These are phyloP conservation scores for Aureobasidium sp. DNA, from an alignment of 2,329 filamentous ascomycete genomes.

Conservation along the genomic window DNA sequence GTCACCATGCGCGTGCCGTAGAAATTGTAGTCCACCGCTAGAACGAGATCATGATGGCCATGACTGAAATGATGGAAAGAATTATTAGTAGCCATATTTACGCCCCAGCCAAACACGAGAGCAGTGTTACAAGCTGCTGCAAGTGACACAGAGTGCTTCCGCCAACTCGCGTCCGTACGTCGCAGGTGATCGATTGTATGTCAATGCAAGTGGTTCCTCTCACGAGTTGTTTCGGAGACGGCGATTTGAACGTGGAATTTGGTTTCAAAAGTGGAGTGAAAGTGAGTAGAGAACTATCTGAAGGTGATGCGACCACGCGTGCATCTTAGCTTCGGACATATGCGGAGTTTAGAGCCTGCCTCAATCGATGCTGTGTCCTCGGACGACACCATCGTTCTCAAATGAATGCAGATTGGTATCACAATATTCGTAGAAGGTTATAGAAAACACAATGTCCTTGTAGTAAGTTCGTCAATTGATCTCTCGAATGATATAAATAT, in stretches of 20 bases:
- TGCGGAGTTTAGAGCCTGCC: background rate
- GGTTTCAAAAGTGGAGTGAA: background rate
- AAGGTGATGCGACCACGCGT: background rate
- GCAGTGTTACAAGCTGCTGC: background rate
- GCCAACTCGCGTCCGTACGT: no score
- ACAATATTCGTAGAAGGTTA: background rate
- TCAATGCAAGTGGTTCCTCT: no score
- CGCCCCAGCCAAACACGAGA: background rate
- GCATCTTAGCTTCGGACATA: background rate
- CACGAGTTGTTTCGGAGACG: no score
- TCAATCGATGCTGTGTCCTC: no score
- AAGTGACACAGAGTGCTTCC: background rate
- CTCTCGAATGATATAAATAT: background rate
- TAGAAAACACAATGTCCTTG: background rate
- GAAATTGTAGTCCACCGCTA: constrained; percentile 81
- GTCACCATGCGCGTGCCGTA: constrained; percentile 89
- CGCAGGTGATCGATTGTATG: background rate
- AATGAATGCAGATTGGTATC: background rate
- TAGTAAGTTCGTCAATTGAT: background rate
- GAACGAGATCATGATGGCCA: constrained; percentile 71
- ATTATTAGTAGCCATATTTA: constrained; percentile 21
- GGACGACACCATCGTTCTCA: background rate
- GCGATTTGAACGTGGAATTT: background rate
- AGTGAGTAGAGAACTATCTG: background rate
- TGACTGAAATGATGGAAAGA: constrained; percentile 55